Base-by-base conservation (phyloP, 139 green algal species). In the Pseudopediastrum boryanum region DNA sequence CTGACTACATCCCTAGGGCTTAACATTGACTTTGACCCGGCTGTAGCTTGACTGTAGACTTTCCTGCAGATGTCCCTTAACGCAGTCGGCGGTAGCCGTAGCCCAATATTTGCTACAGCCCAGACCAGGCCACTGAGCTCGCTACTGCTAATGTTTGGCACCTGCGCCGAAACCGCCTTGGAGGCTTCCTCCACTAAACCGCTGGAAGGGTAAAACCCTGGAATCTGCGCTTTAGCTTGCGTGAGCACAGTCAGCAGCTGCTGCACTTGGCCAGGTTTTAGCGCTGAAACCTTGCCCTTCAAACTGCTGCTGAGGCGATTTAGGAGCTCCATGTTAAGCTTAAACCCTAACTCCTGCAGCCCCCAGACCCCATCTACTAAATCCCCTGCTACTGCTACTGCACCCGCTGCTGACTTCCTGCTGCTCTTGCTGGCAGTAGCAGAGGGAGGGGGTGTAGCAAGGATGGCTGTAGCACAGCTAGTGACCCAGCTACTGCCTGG, bases 11-110 rank as follows among this genome's bases (percentile, higher is more conserved):
- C 71, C 44, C n/a, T 27, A 13, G 71, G 54, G 6, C 35, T 25
- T 41, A 78, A n/a, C 4, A 9, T 4, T 8, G 13, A n/a, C 71
- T n/a, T n/a, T n/a, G n/a, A n/a, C n/a, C n/a, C n/a, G n/a, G n/a
- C n/a, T n/a, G n/a, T n/a, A 78, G 54, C 54, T 78, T n/a, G 54
- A 19, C 44, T 41, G 39, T 78, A 78, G n/a, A 78, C 13, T 29
- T 33, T 50, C 71, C 39, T 68, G 42, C 71, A 78, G 59, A 78
- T 48, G 39, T 70, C 54, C 33, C 69, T 56, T 29, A 70, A 7
- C 25, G 71, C 39, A 13, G 9, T 46, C 8, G 38, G 43, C 25
- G 68, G 71, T 56, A 78, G 71, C 39, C 54, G 71, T 27, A 78
- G 39, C 54, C 64, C 27, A 10, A 78, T 16, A 19, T 51, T 25